Percentiles rank a stretch among this genome's conserved stretches.
phyloP scores from a whole-genome alignment of 1,284 basidiomycete genomes.

The Lignosus rhinocerotis region DNA sequence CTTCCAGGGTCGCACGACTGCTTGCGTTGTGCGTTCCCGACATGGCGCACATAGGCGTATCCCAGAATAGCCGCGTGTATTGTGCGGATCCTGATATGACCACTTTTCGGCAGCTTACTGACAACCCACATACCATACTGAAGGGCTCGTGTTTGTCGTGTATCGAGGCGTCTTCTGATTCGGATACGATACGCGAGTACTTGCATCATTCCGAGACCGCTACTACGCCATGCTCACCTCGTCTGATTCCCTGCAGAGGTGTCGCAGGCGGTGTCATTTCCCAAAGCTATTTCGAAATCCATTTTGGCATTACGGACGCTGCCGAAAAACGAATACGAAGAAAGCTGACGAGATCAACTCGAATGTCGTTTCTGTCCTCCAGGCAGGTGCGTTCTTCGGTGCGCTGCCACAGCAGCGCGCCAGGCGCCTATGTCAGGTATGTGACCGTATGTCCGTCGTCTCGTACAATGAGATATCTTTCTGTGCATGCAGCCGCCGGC shows the following conservation, averaged over 20 bases:
- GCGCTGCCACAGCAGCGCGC: constrained; percentile 68
- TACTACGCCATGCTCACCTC: neutral
- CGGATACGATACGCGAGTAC: constrained; percentile 69
- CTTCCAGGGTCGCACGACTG: too few species aligned
- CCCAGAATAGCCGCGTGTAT: too few species aligned
- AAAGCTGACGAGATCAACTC: constrained; percentile 50
- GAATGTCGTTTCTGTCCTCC: constrained; percentile 77
- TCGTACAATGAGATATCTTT: neutral
- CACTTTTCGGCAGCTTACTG: too few species aligned
- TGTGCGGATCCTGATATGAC: too few species aligned
- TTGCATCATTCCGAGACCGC: neutral
- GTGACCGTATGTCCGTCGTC: constrained; percentile 22
- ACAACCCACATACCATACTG: too few species aligned
- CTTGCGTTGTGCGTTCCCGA: too few species aligned
- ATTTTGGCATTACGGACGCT: constrained; percentile 55
- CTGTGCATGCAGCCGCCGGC: neutral
- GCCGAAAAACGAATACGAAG: constrained; percentile 33
- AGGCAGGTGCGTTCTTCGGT: constrained; percentile 82
- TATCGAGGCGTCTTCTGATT: constrained; percentile 82
- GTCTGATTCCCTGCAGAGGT: constrained; percentile 34
- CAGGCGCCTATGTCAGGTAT: constrained; percentile 65
- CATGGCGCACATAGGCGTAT: too few species aligned
- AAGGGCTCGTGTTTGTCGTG: constrained; percentile 68
- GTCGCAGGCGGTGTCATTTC: constrained; percentile 67
- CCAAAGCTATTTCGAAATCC: constrained; percentile 57